A percentile compares a stretch with the other conserved stretches of the same genome.
Evolutionary conservation across 2,329 filamentous ascomycete species (phyloP).

Genomic region (Trichoderma aggressivum): DNA sequence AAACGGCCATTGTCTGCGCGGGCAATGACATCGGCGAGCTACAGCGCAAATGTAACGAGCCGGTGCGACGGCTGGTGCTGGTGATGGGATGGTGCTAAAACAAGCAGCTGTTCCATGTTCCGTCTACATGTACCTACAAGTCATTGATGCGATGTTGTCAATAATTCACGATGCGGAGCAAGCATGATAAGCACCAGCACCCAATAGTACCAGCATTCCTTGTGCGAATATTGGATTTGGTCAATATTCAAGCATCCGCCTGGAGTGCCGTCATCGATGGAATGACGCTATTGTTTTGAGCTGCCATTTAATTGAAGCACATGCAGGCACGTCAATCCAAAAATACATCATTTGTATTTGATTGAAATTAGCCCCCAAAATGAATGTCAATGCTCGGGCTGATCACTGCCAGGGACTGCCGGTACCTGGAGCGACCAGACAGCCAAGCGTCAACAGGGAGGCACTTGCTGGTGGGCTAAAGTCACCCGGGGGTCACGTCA

Average conservation of each 20-base stretch:
- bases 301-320: background rate
- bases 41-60: background rate
- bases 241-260: background rate
- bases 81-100: background rate
- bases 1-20: conserved; percentile 6
- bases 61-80: background rate
- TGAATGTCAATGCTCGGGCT: conserved; percentile 3
- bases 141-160: background rate
- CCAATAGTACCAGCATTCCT: background rate
- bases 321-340: background rate
- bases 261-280: background rate
- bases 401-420: background rate
- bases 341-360: background rate
- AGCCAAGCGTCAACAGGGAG: background rate
- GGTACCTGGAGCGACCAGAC: background rate
- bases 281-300: background rate
- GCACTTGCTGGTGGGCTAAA: background rate
- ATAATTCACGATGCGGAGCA: background rate
- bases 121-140: too few species aligned
- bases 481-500: background rate
- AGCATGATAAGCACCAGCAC: background rate
- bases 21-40: conserved; percentile 5
- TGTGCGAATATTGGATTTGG: background rate
- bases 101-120: background rate
- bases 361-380: background rate